These are phyloP conservation scores for Peronosclerospora sorghi DNA, from an alignment of 352 stramenopile genomes.

Conservation along the genomic window DNA sequence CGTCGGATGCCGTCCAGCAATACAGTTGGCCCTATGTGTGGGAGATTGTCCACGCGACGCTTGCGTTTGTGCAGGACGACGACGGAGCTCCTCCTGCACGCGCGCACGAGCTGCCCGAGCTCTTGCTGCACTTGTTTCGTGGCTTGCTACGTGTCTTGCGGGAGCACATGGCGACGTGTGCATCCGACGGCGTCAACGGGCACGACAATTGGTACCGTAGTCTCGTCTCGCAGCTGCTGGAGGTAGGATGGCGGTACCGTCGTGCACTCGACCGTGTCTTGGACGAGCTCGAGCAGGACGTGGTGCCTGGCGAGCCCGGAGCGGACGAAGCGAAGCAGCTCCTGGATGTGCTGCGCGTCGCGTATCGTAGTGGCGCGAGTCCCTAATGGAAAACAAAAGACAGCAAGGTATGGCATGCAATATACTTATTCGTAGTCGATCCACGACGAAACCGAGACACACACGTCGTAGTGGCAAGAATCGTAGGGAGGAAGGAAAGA, in stretches of 20 bases:
- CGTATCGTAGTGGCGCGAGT: no score
- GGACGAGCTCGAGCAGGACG: slow-evolving; percentile 31
- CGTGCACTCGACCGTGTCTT: slow-evolving; percentile 39
- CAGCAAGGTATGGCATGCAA: no score
- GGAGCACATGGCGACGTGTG: slow-evolving; percentile 70
- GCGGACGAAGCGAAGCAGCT: no score
- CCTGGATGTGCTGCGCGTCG: no score
- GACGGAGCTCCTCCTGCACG: no score
- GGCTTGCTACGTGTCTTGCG: slow-evolving; percentile 63
- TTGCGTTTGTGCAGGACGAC: slow-evolving; percentile 39
- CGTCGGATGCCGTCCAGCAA: slow-evolving; percentile 66
- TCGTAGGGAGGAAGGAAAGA: no score
- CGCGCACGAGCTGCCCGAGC: slow-evolving; percentile 35
- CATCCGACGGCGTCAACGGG: slow-evolving; percentile 54
- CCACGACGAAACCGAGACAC: no score
- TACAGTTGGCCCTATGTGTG: slow-evolving; percentile 86
- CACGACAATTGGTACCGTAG: slow-evolving; percentile 79
- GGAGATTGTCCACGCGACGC: slow-evolving; percentile 64
- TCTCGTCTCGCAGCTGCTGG: slow-evolving; percentile 59
- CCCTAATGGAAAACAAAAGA: no score
- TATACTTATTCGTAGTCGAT: no score
- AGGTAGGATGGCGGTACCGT: slow-evolving; percentile 46
- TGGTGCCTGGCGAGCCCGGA: no score
- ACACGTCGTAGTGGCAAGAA: no score
- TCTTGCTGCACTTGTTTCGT: slow-evolving; percentile 46